Conservation (phyloP, 1,284 basidiomycete genomes). For the Cystobasidium slooffiae region DNA sequence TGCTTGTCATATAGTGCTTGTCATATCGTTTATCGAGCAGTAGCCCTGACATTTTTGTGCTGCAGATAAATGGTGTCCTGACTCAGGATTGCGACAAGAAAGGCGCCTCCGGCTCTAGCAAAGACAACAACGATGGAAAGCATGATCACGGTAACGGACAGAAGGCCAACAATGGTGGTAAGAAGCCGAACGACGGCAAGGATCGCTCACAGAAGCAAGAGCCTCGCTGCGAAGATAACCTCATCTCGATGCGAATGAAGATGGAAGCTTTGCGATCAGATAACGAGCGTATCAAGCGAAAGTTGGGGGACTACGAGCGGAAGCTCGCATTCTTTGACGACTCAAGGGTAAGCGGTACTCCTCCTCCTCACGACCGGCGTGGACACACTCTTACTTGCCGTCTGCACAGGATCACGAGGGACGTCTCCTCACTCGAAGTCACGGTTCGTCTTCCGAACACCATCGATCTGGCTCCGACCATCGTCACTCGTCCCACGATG, state of each 20-base stretch:
- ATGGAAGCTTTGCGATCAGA: background rate
- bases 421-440: background rate
- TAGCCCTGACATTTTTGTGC: background rate
- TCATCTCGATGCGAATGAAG: background rate
- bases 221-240: background rate
- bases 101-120: background rate
- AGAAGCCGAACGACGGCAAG: background rate
- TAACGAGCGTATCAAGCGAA: constrained; percentile 15
- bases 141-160: background rate
- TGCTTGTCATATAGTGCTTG: background rate
- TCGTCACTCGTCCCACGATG: too few relatives aligned
- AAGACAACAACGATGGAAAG: background rate
- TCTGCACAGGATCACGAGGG: background rate
- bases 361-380: background rate
- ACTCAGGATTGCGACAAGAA: constrained; percentile 6
- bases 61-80: constrained; percentile 17
- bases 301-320: constrained; percentile 16
- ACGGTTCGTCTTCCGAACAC: background rate
- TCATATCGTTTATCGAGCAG: too few relatives aligned
- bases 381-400: background rate
- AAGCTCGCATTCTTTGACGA: background rate
- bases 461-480: too few relatives aligned
- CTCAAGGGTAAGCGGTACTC: background rate
- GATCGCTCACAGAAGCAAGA: background rate
- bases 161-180: background rate